A percentile compares a stretch with the other conserved stretches of the same genome.
Evolutionary conservation across 2,329 filamentous ascomycete genomes (phyloP).

Genomic region (Colletotrichum aenigma): DNA sequence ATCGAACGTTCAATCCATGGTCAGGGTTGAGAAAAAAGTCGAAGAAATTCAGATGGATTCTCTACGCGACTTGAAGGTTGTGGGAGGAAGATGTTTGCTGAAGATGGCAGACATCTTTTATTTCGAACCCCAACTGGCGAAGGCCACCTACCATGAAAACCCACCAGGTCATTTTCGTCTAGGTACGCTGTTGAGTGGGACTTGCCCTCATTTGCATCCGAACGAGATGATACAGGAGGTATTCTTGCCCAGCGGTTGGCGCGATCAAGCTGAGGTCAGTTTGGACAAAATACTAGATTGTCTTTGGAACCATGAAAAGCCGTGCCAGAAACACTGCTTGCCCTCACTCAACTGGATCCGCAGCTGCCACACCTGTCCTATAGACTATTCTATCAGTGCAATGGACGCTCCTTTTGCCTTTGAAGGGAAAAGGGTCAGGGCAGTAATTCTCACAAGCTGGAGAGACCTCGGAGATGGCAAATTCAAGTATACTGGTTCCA

Average conservation of each 20-base stretch:
- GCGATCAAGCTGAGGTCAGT: accelerated
- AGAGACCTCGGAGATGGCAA: not conserved
- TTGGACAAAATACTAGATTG: not conserved
- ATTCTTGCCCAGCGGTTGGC: not conserved
- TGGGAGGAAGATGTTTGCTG: not conserved
- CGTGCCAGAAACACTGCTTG: not conserved
- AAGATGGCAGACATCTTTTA: not conserved
- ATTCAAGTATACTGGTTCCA: accelerated
- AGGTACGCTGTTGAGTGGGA: not conserved
- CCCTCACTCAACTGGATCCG: not conserved
- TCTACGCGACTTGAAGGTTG: not conserved
- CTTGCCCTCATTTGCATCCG: not conserved
- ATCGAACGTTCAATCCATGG: not conserved
- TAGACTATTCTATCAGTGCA: not conserved
- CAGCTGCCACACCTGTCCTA: not conserved
- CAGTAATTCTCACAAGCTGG: not conserved
- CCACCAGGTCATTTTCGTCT: not conserved
- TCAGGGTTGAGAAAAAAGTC: accelerated
- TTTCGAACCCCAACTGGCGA: too few relatives aligned
- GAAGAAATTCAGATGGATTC: not conserved
- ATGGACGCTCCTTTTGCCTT: too few relatives aligned
- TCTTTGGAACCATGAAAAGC: not conserved
- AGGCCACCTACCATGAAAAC: too few relatives aligned
- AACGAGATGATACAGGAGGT: not conserved
- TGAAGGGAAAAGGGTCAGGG: not conserved